These are phyloP conservation scores for Epichloe sibirici DNA, from an alignment of 2,329 filamentous ascomycete species.

Conservation along the genomic window DNA sequence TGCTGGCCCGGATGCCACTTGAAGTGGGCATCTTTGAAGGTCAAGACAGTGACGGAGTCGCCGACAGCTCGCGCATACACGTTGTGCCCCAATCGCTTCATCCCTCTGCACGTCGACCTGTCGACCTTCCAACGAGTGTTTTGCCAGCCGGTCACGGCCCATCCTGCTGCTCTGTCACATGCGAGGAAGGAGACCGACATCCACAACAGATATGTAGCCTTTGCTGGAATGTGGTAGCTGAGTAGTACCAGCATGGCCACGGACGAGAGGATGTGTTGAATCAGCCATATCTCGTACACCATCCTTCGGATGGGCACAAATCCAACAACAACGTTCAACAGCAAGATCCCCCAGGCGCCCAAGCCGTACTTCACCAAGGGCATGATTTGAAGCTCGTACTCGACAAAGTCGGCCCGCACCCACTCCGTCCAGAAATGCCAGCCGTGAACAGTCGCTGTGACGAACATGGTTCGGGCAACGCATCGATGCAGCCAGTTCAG, in stretches of 20 bases:
- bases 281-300: slow-evolving; percentile 57
- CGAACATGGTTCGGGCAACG: slow-evolving; percentile 56
- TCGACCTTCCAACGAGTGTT: slow-evolving; percentile 34
- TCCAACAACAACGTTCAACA: slow-evolving; percentile 53
- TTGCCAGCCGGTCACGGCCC: slow-evolving; percentile 35
- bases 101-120: slow-evolving; percentile 32
- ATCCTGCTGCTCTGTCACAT: slow-evolving; percentile 47
- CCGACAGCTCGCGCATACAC: slow-evolving; percentile 36
- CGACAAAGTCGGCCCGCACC: slow-evolving; percentile 45
- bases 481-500: slow-evolving; percentile 65
- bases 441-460: slow-evolving; percentile 57
- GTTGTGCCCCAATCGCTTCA: slow-evolving; percentile 38
- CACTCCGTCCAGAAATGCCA: slow-evolving; percentile 57
- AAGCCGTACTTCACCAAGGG: slow-evolving; percentile 55
- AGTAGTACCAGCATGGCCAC: slow-evolving; percentile 50
- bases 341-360: slow-evolving; percentile 51
- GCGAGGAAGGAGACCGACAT: slow-evolving; percentile 49
- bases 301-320: slow-evolving; percentile 52
- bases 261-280: slow-evolving; percentile 53
- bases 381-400: slow-evolving; percentile 47
- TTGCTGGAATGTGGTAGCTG: slow-evolving; percentile 48
- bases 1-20: slow-evolving; percentile 48
- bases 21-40: slow-evolving; percentile 47
- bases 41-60: slow-evolving; percentile 41
- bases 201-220: slow-evolving; percentile 52